These are phyloP conservation scores for Carex myosuroides DNA, from an alignment of 176 grass and related monocot genomes.

Conservation along the genomic window DNA sequence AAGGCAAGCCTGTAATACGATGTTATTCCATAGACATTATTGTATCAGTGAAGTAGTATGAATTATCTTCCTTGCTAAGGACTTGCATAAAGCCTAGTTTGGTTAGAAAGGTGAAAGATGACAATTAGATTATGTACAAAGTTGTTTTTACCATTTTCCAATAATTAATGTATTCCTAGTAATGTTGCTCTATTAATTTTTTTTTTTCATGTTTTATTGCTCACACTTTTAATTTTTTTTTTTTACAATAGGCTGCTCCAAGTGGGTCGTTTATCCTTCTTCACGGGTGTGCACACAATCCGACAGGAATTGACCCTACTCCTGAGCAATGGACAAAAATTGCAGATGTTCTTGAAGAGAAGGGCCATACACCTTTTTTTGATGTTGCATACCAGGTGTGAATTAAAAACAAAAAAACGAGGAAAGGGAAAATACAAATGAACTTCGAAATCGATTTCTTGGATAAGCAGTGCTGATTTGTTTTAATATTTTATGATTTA, in stretches of 20 bases:
- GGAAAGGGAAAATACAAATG: background rate
- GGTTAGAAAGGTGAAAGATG: background rate
- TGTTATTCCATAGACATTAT: background rate
- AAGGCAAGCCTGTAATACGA: slow-evolving; percentile 40
- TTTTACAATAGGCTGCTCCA: slow-evolving; percentile 66
- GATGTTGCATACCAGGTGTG: slow-evolving; percentile 97
- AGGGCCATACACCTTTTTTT: slow-evolving; percentile 88
- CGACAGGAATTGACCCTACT: slow-evolving; percentile 95
- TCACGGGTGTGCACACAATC: slow-evolving; percentile 95
- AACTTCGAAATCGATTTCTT: background rate
- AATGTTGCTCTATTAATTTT: background rate
- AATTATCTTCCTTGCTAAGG: background rate
- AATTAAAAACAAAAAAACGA: background rate
- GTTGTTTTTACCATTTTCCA: background rate
- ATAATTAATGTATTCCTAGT: slow-evolving; percentile 10
- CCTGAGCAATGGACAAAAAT: slow-evolving; percentile 77
- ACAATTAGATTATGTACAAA: background rate
- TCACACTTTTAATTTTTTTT: slow-evolving; percentile 11
- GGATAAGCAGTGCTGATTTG: background rate
- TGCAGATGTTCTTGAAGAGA: slow-evolving; percentile 85
- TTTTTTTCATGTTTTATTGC: background rate
- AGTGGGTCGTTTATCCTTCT: slow-evolving; percentile 91
- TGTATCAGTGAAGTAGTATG: background rate
- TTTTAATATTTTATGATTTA: background rate
- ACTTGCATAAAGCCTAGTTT: background rate